phyloP scores from a whole-genome alignment of 2,329 filamentous ascomycete genomes.

The Scolecobasidium constrictum region DNA sequence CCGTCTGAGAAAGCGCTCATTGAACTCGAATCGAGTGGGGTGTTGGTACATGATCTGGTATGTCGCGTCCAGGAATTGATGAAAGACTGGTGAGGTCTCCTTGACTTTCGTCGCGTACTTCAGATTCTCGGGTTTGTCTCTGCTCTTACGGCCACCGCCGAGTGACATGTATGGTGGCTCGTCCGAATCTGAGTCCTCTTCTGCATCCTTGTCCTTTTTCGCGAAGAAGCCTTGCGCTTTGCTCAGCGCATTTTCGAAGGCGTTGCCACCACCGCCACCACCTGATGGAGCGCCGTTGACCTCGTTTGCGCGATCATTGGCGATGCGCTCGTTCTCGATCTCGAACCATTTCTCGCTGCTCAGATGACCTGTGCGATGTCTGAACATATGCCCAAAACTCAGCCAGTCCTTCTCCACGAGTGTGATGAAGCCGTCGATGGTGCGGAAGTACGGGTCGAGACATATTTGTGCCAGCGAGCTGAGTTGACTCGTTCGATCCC shows the following conservation, averaged over 20 bases:
- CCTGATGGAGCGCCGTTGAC: constrained; percentile 28
- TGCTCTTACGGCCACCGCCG: too few species aligned
- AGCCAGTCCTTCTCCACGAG: constrained; percentile 96
- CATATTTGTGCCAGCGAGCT: constrained; percentile 87
- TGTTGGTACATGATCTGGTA: constrained; percentile 83
- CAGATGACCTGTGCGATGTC: constrained; percentile 77
- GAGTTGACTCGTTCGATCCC: constrained; percentile 93
- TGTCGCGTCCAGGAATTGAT: constrained; percentile 91
- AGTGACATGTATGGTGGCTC: constrained; percentile 20
- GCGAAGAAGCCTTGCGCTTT: constrained; percentile 88
- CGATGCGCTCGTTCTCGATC: constrained; percentile 67
- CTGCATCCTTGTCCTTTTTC: constrained; percentile 55
- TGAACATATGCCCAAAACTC: constrained; percentile 96
- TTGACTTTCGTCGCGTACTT: constrained; percentile 69
- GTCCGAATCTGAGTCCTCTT: constrained; percentile 51
- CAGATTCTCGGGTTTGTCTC: constrained; percentile 30
- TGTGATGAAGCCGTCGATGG: constrained; percentile 87
- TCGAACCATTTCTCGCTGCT: constrained; percentile 92
- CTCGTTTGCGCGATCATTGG: constrained; percentile 34
- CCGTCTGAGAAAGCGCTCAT: constrained; percentile 81
- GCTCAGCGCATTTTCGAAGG: constrained; percentile 73
- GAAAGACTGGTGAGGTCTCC: constrained; percentile 81
- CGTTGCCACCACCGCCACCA: constrained; percentile 46
- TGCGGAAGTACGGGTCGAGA: constrained; percentile 90
- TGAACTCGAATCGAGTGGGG: constrained; percentile 87